These are phyloP conservation scores for Iberis pinnata DNA, from an alignment of 345 rosid genomes.

Conservation along the genomic window DNA sequence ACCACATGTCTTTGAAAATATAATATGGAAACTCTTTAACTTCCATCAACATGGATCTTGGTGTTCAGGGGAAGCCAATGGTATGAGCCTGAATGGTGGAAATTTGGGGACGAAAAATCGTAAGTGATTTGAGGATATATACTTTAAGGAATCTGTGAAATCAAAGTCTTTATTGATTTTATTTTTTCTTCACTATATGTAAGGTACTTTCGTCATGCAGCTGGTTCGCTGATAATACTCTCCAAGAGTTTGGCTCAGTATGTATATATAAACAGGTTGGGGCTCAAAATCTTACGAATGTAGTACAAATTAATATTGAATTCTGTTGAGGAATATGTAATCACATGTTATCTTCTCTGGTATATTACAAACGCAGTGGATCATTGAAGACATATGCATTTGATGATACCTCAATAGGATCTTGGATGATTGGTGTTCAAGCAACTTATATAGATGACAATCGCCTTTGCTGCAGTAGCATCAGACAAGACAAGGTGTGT, in stretches of 20 bases:
- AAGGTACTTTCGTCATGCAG: conserved; percentile 93
- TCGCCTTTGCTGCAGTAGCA: conserved; percentile 80
- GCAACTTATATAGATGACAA: conserved; percentile 88
- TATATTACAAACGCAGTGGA: conserved; percentile 50
- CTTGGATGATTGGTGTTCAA: conserved; percentile 95
- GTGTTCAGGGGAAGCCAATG: conserved; percentile 72
- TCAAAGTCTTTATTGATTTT: no score
- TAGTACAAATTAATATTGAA: not conserved
- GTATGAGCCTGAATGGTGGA: conserved; percentile 99
- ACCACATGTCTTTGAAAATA: not conserved
- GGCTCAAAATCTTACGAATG: not conserved
- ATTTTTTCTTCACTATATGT: conserved; percentile 20
- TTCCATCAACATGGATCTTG: conserved; percentile 17
- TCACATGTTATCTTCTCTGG: not conserved
- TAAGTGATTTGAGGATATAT: conserved; percentile 40
- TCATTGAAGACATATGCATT: conserved; percentile 77
- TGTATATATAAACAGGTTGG: conserved; percentile 78
- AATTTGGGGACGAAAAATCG: conserved; percentile 89
- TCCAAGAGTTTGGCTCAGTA: conserved; percentile 79
- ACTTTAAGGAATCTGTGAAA: not conserved
- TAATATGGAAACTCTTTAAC: not conserved
- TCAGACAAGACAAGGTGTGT: conserved; percentile 76
- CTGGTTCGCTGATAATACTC: conserved; percentile 59
- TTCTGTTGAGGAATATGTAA: conserved; percentile 10
- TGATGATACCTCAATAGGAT: conserved; percentile 80